A percentile compares a stretch with the other conserved stretches of the same genome.
These are phyloP conservation scores for Medicago ruthenica DNA, from an alignment of 306 rosid species.

Conservation along the genomic window DNA sequence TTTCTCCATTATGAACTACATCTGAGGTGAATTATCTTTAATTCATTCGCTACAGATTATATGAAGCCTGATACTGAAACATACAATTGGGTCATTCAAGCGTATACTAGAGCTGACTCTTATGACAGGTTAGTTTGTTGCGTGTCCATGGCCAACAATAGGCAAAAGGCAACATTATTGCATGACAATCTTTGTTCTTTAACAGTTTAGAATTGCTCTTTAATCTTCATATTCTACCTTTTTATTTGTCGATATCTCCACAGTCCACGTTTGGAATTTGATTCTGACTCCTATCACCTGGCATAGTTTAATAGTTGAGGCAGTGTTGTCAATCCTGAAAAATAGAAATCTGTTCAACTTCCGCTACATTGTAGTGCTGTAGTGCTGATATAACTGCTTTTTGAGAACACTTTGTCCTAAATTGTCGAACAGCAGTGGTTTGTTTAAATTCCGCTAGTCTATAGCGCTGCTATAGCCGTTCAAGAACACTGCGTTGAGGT, in stretches of 20 bases:
- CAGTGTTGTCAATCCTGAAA: neutral
- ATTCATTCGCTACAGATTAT: conserved; percentile 54
- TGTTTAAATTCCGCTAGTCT: neutral
- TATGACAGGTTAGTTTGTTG: conserved; percentile 79
- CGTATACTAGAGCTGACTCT: conserved; percentile 96
- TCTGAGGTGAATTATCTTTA: conserved; percentile 40
- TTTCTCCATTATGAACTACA: conserved; percentile 40
- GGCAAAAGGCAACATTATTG: conserved; percentile 13
- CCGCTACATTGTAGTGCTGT: neutral
- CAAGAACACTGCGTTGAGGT: neutral
- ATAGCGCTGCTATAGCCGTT: neutral
- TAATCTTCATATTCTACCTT: conserved; percentile 23
- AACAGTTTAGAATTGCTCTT: conserved; percentile 4
- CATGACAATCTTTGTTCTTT: conserved; percentile 27
- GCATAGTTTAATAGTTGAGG: conserved; percentile 19
- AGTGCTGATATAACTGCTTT: neutral
- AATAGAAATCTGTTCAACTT: neutral
- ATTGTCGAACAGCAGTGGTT: neutral
- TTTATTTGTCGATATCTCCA: conserved; percentile 24
- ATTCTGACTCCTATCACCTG: conserved; percentile 17
- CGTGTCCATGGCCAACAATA: neutral
- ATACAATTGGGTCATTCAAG: conserved; percentile 99
- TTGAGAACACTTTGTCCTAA: neutral
- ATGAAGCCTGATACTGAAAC: conserved; percentile 98
- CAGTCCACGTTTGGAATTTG: conserved; percentile 26